Conservation (phyloP, 2,329 filamentous ascomycete genomes). For the Fusarium drepaniforme region DNA sequence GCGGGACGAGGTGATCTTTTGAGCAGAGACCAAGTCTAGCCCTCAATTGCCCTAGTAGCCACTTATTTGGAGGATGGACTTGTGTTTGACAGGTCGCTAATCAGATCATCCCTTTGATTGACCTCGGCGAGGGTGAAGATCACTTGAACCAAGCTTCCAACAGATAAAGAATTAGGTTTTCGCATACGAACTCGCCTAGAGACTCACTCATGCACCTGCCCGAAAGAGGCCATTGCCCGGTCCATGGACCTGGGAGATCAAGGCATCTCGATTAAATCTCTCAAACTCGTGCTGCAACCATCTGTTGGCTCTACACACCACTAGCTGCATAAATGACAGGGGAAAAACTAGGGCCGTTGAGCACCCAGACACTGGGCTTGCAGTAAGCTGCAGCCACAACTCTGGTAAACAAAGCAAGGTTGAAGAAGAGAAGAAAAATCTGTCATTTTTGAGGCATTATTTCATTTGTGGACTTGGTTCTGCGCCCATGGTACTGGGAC, state of each 20-base stretch:
- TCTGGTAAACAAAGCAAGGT: background rate
- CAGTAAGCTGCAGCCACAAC: background rate
- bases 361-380: background rate
- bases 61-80: background rate
- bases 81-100: background rate
- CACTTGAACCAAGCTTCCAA: background rate
- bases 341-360: background rate
- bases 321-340: background rate
- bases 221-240: background rate
- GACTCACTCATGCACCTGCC: background rate
- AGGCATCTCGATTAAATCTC: conserved; percentile 1
- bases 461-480: background rate
- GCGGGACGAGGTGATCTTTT: background rate
- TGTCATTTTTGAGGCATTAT: background rate
- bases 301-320: background rate
- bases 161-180: background rate
- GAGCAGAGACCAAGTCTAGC: background rate
- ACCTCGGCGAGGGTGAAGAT: background rate
- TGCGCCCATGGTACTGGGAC: background rate
- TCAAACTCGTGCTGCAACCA: background rate
- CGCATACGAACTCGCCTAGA: background rate
- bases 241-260: background rate
- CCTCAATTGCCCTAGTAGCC: background rate
- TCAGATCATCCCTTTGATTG: background rate
- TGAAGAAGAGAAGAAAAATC: background rate